A percentile compares a stretch with the other conserved stretches of the same genome.
phyloP scores from a whole-genome alignment of 805 yeast species.

The Nakazawaea sp. region DNA sequence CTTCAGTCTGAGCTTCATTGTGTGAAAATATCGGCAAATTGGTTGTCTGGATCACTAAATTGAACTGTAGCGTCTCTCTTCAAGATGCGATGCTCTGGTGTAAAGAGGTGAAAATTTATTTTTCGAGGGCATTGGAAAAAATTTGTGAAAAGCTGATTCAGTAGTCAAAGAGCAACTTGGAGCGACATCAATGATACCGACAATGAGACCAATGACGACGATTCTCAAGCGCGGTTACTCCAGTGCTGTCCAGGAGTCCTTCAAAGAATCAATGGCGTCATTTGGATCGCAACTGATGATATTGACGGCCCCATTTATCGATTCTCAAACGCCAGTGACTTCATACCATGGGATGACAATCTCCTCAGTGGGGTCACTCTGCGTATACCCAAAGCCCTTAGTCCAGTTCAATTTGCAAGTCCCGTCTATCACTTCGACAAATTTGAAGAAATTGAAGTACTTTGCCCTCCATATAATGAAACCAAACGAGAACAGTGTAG shows the following conservation, averaged over 20 bases:
- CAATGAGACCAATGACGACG: too few relatives aligned
- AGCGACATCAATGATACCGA: too few relatives aligned
- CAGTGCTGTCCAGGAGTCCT: slow-evolving; percentile 18
- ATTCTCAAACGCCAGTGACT: slow-evolving; percentile 13
- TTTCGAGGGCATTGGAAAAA: too few relatives aligned
- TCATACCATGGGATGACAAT: slow-evolving; percentile 70
- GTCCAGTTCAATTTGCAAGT: slow-evolving; percentile 80
- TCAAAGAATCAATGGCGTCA: slow-evolving; percentile 27
- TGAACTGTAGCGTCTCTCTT: too few relatives aligned
- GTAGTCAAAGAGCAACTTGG: too few relatives aligned
- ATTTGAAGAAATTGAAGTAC: slow-evolving; percentile 47
- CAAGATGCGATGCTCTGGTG: too few relatives aligned
- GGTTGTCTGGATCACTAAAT: too few relatives aligned
- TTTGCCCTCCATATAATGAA: slow-evolving; percentile 74
- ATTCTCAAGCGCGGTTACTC: too few relatives aligned
- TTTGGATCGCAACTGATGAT: slow-evolving; percentile 45
- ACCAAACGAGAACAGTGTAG: slow-evolving; percentile 48
- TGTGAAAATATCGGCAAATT: too few relatives aligned
- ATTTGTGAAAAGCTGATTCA: too few relatives aligned
- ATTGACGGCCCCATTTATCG: slow-evolving; percentile 39
- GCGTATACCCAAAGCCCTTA: slow-evolving; percentile 71
- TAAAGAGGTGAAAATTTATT: too few relatives aligned
- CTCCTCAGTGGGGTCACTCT: slow-evolving; percentile 78
- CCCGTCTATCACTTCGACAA: slow-evolving; percentile 75
- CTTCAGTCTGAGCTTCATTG: not conserved